Evolutionary conservation across 1,284 basidiomycete species (phyloP), one percentile per base, ranked within the genome.

Genomic region (Cerrena zonata): DNA sequence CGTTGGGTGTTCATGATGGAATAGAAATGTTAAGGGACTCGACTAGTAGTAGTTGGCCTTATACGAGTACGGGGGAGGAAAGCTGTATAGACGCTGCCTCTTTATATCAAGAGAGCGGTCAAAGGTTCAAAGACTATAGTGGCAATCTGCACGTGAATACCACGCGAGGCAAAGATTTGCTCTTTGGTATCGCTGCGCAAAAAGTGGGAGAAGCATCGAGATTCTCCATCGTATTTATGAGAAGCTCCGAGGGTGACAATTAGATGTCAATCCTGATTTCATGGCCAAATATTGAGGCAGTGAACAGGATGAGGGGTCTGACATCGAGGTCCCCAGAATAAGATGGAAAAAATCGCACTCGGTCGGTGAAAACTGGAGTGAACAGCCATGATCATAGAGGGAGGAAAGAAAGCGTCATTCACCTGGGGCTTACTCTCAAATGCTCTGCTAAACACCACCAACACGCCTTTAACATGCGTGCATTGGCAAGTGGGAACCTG

Each of bases 391-490:
- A 52, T 56, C 58, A 57, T 58, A 60, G 61, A 56, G 53, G 53
- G 53, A 40, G 52, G 53, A 54, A 58, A 58, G 51, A 44, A 54
- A 59, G 48, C 57, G 56, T 55, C 55, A 60, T 58, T 56, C 50
- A 52, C 59, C 59, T 56, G 56, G 57, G 57, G 53, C 48, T 44
- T 34, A 48, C 54, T 54, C 53, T 61, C 56, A 60, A 65, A 64
- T 56, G 62, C 65, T 63, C 62, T 61, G 65, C 61, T 56, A 25
- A 43, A 56, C 55, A 57, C 62, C 59, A 63, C 59, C 41, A 62
- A 65, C 64, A 66, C 63, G 64, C 62, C 54, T 53, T 57, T 48
- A 56, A 62, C 64, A 66, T 61, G 64, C n/a, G n/a, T n/a, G n/a
- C n/a, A 64, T 41, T 43, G 41, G 47, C 48, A 27, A 40, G 39